These are phyloP conservation scores for Chytriomyces sp. DNA, from an alignment of 192 early-diverging fungal genomes.

Conservation along the genomic window DNA sequence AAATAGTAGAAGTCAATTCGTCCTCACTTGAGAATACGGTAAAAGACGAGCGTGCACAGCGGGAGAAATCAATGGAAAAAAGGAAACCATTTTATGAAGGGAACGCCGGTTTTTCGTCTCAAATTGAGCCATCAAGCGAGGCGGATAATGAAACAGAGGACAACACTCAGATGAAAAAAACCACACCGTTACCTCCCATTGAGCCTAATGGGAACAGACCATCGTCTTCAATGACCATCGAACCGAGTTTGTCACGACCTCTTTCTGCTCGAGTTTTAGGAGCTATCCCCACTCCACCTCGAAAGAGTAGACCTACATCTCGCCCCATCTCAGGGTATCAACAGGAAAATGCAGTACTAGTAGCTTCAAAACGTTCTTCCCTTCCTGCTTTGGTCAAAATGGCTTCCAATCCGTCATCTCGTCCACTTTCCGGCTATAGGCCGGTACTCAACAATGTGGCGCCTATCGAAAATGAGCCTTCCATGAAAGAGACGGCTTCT, in stretches of 20 bases:
- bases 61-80: too few relatives aligned
- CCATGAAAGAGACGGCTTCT: too few relatives aligned
- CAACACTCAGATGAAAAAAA: constrained; percentile 1
- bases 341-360: background rate
- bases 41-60: too few relatives aligned
- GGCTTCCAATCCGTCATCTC: constrained; percentile 3
- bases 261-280: constrained; percentile 11
- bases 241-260: background rate
- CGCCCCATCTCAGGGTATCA: constrained; percentile 4
- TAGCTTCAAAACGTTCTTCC: background rate
- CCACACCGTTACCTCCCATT: constrained; percentile 12
- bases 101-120: too few relatives aligned
- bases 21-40: too few relatives aligned
- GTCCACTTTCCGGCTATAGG: constrained; percentile 2
- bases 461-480: too few relatives aligned
- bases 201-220: background rate
- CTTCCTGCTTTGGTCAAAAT: constrained; percentile 21
- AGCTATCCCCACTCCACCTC: constrained; percentile 11
- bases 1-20: too few relatives aligned
- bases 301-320: constrained; percentile 8
- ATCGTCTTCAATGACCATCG: background rate
- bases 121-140: too few relatives aligned
- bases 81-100: too few relatives aligned
- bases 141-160: too few relatives aligned
- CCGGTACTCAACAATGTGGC: background rate